Base-by-base conservation (phyloP, 805 yeast genomes). In the Starmerella sp. region DNA sequence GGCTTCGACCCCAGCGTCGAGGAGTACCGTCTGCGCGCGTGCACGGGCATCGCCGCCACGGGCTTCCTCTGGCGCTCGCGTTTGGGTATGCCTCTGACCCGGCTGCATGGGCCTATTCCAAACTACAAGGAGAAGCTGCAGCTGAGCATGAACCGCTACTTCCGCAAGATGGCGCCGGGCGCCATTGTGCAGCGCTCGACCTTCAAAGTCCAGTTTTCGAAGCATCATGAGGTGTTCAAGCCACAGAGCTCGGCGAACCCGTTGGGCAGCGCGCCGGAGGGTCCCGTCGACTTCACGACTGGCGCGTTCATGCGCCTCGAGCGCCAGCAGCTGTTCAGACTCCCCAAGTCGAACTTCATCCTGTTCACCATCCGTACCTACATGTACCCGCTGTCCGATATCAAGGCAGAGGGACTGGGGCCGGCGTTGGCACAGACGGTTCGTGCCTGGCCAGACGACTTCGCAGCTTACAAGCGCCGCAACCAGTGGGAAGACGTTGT, bases 51-150 rank as follows among this genome's bases (percentile, higher is more conserved):
- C 7, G 83, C 82, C 61, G 87, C 91, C 1, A 79, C 83, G 1
- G 91, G 91, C 1, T 85, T 85, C 67, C 80, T 80, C 63, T 90
- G 91, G 5, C 67, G 73, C 5, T 68, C 65, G 9, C 75, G 78
- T 58, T 73, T 78, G 58, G 71, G 80, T 62, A 67, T 73, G 60
- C 80, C 83, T 2, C 67, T 85, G 41, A 77, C 85, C 0, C 70
- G 66, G 48, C 77, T 85, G 56, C 95, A 85, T 64, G 75, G 69
- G 2, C 90, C 90, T 0, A 90, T 85, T 2, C 95, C 93, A 0
- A 78, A 77, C 56, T 85, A 85, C 62, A 66, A 71, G 52, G 68
- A 75, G 22, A 75, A 79, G 58, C 70, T 85, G 44, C 75, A 78
- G 65, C 61, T 73, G 6, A 77, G 85, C 28, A 85, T 85, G 91